These are phyloP conservation scores for Trichosanthes truncata DNA, from an alignment of 306 rosid species.

Conservation along the genomic window DNA sequence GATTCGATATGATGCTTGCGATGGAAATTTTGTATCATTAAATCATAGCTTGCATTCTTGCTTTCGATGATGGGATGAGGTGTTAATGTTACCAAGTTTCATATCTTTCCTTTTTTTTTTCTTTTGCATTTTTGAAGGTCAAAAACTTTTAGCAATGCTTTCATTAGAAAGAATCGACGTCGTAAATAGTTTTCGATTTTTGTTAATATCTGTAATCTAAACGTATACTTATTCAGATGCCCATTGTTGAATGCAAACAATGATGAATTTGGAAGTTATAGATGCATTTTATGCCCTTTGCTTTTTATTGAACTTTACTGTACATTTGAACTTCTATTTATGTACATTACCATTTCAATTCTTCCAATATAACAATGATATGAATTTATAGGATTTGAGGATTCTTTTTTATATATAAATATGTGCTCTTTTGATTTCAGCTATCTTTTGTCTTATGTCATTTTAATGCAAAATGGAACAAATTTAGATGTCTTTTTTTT, in stretches of 20 bases:
- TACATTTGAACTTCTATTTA: background rate
- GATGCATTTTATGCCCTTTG: background rate
- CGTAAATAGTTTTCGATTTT: background rate
- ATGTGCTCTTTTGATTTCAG: background rate
- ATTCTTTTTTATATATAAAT: background rate
- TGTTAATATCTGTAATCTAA: conserved; percentile 1
- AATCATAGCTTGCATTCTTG: conserved; percentile 2
- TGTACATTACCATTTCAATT: background rate
- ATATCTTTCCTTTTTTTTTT: background rate
- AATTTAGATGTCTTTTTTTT: too few species aligned
- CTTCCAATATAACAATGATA: background rate
- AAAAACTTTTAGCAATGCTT: background rate
- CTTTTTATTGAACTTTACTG: background rate
- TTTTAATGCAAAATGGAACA: background rate
- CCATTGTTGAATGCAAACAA: conserved; percentile 2
- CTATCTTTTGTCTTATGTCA: background rate
- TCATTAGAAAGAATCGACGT: background rate
- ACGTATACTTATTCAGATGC: background rate
- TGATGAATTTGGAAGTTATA: background rate
- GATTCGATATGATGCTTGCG: conserved; percentile 1
- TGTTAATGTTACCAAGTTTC: background rate
- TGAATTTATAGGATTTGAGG: background rate
- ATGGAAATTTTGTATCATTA: conserved; percentile 6
- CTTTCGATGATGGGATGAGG: conserved; percentile 5
- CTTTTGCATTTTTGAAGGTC: background rate